Conservation (phyloP, 768 basidiomycete genomes). For the Guyanaporus albipodus region DNA sequence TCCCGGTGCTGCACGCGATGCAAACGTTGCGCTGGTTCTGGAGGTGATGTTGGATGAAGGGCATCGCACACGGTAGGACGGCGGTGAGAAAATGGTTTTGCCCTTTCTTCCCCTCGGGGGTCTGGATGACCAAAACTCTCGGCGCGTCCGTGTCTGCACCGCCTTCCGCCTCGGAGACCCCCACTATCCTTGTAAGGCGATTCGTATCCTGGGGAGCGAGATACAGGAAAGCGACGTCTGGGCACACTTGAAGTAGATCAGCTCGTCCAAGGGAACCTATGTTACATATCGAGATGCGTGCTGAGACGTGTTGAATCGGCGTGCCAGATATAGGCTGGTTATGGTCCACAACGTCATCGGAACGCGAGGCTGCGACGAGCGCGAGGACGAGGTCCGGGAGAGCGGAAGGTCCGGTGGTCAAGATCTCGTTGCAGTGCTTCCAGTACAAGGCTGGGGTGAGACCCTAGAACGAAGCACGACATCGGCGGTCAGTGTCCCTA, state of each 20-base stretch:
- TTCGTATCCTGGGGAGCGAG: conserved; percentile 7
- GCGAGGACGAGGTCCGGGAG: conserved; percentile 37
- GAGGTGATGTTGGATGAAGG: conserved; percentile 44
- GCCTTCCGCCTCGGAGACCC: too few species aligned
- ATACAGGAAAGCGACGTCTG: conserved; percentile 15
- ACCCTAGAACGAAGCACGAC: conserved; percentile 43
- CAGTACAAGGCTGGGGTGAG: conserved; percentile 75
- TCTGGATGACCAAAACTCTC: conserved; percentile 23
- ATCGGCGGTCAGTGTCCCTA: not conserved
- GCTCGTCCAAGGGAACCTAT: conserved; percentile 25
- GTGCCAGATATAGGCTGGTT: not conserved
- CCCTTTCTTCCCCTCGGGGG: conserved; percentile 49
- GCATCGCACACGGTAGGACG: conserved; percentile 46
- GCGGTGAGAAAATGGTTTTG: conserved; percentile 45
- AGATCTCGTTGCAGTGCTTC: conserved; percentile 46
- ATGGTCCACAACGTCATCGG: not conserved
- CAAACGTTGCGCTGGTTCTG: conserved; percentile 36
- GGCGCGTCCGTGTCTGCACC: not conserved
- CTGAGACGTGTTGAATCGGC: conserved; percentile 30
- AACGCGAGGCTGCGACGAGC: conserved; percentile 5
- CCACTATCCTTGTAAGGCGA: not conserved
- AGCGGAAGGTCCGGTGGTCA: conserved; percentile 44
- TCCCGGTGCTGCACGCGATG: conserved; percentile 53
- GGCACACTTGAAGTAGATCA: not conserved
- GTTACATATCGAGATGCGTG: conserved; percentile 40